Conservation (phyloP, 2,329 filamentous ascomycete genomes). For the Colletotrichum sp. region DNA sequence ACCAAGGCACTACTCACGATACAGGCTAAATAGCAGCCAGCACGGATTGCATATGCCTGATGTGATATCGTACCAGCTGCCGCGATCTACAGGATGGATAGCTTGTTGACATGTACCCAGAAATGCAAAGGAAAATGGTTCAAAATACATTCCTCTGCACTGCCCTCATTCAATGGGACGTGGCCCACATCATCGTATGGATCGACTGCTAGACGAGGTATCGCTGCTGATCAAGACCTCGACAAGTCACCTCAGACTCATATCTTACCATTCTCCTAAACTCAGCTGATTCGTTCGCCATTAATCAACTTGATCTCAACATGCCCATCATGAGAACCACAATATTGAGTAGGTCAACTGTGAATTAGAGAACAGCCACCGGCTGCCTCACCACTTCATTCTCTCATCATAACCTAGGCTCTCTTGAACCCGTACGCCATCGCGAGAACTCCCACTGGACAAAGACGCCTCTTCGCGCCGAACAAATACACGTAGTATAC, state of each 20-base stretch:
- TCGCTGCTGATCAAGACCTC: background rate
- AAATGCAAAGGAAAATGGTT: background rate
- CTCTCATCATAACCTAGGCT: background rate
- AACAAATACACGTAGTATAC: constrained; percentile 14
- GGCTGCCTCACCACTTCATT: background rate
- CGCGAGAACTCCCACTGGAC: background rate
- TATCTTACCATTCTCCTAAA: background rate
- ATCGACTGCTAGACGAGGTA: background rate
- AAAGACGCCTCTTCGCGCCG: background rate
- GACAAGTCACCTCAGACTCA: background rate
- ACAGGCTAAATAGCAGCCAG: background rate
- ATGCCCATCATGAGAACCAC: background rate
- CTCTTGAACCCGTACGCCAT: background rate
- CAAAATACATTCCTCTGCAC: background rate
- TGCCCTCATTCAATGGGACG: background rate
- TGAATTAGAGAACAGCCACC: background rate
- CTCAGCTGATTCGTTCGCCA: background rate
- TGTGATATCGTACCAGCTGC: background rate
- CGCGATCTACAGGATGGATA: background rate
- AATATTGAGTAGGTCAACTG: background rate
- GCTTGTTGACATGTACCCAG: background rate
- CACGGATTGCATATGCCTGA: background rate
- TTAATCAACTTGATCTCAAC: background rate
- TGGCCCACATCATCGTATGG: background rate
- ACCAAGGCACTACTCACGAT: background rate